phyloP scores from a whole-genome alignment of 2,329 filamentous ascomycete species.

The Diaporthe batatas region DNA sequence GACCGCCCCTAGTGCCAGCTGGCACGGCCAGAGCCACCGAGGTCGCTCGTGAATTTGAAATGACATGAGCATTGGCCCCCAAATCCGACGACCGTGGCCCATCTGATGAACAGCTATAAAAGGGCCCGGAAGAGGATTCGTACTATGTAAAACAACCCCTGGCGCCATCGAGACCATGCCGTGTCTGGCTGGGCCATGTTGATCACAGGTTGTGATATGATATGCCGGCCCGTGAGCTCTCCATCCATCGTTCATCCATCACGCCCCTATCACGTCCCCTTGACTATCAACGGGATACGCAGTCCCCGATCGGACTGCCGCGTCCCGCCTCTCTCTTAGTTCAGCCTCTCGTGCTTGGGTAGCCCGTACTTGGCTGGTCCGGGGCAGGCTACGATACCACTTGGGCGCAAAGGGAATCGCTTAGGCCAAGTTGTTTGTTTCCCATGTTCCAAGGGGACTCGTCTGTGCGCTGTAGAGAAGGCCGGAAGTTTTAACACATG shows the following conservation, averaged over 20 bases:
- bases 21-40: slow-evolving; percentile 4
- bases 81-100: slow-evolving; percentile 11
- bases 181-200: slow-evolving; percentile 2
- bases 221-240: slow-evolving; percentile 13
- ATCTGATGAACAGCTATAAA: slow-evolving; percentile 27
- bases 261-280: slow-evolving; percentile 29
- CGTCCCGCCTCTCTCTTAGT: neutral
- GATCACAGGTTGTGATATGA: slow-evolving; percentile 15
- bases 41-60: slow-evolving; percentile 10
- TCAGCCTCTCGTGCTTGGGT: neutral
- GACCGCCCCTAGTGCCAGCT: slow-evolving; percentile 29
- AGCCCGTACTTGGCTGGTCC: neutral
- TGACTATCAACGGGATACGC: slow-evolving; percentile 9
- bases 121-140: slow-evolving; percentile 6
- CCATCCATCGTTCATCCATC: slow-evolving; percentile 1
- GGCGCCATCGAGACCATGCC: slow-evolving; percentile 25
- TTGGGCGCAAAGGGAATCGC: slow-evolving; percentile 18
- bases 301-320: slow-evolving; percentile 12
- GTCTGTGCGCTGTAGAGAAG: slow-evolving; percentile 26
- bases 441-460: neutral
- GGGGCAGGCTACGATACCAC: neutral
- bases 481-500: slow-evolving; percentile 31
- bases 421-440: slow-evolving; percentile 26
- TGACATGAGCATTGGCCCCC: slow-evolving; percentile 15
- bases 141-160: slow-evolving; percentile 28